Evolutionary conservation across 31 red algal genomes (phyloP).

Genomic region (Pterothamnion heteromorphum): DNA sequence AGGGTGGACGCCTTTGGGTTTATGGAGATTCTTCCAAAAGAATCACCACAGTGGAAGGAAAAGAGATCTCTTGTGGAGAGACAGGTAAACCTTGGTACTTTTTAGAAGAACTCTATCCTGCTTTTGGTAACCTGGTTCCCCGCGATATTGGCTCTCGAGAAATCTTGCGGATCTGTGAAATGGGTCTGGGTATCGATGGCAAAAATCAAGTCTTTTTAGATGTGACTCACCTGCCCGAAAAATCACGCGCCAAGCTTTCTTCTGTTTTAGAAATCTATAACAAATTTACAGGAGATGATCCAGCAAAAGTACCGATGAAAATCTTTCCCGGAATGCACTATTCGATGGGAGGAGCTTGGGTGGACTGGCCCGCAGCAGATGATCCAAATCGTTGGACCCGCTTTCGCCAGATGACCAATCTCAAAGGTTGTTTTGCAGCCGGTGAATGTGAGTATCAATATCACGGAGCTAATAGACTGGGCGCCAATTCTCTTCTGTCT

Average conservation of each 20-base stretch:
- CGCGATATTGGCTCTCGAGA: constrained; percentile 35
- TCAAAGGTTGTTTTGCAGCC: background rate
- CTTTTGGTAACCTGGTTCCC: constrained; percentile 34
- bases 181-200: constrained; percentile 1
- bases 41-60: background rate
- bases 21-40: background rate
- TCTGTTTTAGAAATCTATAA: constrained; percentile 34
- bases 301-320: constrained; percentile 9
- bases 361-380: background rate
- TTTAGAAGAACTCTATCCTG: constrained; percentile 20
- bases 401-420: constrained; percentile 20
- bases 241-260: background rate
- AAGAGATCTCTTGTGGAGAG: background rate
- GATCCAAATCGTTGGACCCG: no score
- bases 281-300: constrained; percentile 28
- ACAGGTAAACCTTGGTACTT: constrained; percentile 1
- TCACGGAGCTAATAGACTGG: constrained; percentile 40
- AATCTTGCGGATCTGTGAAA: background rate
- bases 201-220: constrained; percentile 7
- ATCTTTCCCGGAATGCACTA: constrained; percentile 40
- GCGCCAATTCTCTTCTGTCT: constrained; percentile 37
- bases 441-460: constrained; percentile 24
- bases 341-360: constrained; percentile 44
- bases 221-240: background rate
- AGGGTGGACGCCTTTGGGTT: constrained; percentile 35